Conservation (phyloP, 345 rosid genomes). For the Geranium brycei region DNA sequence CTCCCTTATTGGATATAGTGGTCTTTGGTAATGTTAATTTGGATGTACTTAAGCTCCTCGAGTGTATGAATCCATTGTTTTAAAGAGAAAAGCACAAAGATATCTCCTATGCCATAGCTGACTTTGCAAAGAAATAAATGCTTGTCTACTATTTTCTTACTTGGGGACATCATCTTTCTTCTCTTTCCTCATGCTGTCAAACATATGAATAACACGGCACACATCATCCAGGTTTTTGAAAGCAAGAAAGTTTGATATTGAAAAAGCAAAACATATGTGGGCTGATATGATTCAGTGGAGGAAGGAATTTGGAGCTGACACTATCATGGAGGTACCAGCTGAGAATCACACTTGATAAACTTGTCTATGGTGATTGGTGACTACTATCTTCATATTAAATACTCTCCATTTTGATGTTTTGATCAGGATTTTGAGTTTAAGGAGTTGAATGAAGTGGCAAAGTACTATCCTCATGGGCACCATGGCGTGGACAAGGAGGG, state of each 20-base stretch:
- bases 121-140: too few relatives aligned
- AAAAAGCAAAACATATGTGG: conserved; percentile 98
- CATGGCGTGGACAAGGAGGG: conserved; percentile 99
- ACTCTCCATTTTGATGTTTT: background rate
- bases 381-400: conserved; percentile 1
- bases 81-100: background rate
- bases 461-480: conserved; percentile 79
- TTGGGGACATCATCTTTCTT: too few relatives aligned
- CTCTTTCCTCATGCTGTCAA: too few relatives aligned
- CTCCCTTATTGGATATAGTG: background rate
- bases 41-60: background rate
- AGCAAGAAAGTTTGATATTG: conserved; percentile 85
- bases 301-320: conserved; percentile 66
- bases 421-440: conserved; percentile 79
- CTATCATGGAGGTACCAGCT: conserved; percentile 53
- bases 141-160: too few relatives aligned
- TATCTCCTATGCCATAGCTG: too few relatives aligned
- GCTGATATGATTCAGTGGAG: conserved; percentile 96
- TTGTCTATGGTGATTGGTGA: background rate
- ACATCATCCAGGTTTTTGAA: conserved; percentile 49
- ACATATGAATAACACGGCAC: too few relatives aligned
- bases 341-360: background rate
- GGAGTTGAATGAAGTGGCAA: conserved; percentile 68
- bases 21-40: background rate
- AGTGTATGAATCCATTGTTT: background rate